A percentile compares a stretch with the other conserved stretches of the same genome.
Evolutionary conservation across 768 basidiomycete genomes (phyloP).

Genomic region (Trametes sanguinea): DNA sequence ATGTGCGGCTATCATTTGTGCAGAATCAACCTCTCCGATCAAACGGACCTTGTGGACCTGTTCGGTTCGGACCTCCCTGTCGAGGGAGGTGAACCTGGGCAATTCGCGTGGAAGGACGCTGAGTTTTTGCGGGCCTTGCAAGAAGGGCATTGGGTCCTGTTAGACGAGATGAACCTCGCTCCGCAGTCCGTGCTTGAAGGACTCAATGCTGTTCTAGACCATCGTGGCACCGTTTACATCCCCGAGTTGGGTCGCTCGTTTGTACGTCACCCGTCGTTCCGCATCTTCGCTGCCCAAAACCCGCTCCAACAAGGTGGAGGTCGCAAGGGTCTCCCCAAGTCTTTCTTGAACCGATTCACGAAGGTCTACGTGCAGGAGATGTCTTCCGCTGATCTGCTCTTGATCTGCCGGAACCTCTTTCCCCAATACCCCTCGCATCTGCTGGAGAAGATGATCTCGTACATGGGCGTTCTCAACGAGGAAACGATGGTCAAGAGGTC

Average conservation of each 20-base stretch:
- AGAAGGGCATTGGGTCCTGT: conserved; percentile 94
- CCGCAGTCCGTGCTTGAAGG: conserved; percentile 97
- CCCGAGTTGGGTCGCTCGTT: conserved; percentile 94
- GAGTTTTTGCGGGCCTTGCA: conserved; percentile 93
- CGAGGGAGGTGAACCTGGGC: conserved; percentile 86
- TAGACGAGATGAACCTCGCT: conserved; percentile 99
- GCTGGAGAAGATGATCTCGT: conserved; percentile 77
- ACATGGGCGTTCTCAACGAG: conserved; percentile 71
- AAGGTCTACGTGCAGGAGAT: conserved; percentile 93
- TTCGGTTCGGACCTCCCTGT: conserved; percentile 96
- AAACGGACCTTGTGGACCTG: conserved; percentile 94
- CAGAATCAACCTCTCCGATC: conserved; percentile 97
- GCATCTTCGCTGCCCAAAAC: conserved; percentile 97
- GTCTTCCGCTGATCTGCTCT: conserved; percentile 69
- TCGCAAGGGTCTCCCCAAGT: conserved; percentile 95
- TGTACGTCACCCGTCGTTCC: conserved; percentile 86
- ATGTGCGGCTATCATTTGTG: conserved; percentile 76
- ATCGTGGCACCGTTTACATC: conserved; percentile 91
- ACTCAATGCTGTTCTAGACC: conserved; percentile 93
- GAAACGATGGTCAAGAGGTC: conserved; percentile 61
- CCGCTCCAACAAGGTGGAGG: conserved; percentile 95
- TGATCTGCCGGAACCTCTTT: conserved; percentile 77
- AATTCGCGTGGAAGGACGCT: conserved; percentile 97
- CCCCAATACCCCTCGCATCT: conserved; percentile 54
- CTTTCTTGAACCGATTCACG: conserved; percentile 98